These are phyloP conservation scores for Puccinia triticina DNA, from an alignment of 1,284 basidiomycete genomes.

Conservation along the genomic window DNA sequence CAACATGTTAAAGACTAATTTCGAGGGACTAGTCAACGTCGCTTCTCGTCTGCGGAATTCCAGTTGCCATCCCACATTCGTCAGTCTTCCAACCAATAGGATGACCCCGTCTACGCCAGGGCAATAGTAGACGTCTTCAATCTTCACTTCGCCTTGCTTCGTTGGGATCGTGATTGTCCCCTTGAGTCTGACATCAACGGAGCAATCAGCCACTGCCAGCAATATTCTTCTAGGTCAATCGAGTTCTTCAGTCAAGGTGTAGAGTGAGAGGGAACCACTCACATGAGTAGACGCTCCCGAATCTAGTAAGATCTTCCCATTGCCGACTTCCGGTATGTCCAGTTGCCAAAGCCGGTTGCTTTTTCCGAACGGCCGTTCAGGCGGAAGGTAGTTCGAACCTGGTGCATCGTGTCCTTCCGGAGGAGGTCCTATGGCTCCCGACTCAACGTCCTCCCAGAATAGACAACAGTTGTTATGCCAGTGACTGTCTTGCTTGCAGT, in stretches of 20 bases:
- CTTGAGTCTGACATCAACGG: neutral
- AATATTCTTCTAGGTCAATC: neutral
- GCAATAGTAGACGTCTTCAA: slow-evolving; percentile 13
- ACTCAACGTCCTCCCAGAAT: neutral
- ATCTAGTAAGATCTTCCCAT: neutral
- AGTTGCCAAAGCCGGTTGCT: neutral
- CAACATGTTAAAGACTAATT: neutral
- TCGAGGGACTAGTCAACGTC: neutral
- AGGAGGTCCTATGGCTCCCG: neutral
- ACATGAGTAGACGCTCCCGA: slow-evolving; percentile 9
- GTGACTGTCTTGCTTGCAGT: neutral
- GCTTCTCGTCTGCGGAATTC: neutral
- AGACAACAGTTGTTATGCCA: slow-evolving; percentile 7
- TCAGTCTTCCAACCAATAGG: neutral
- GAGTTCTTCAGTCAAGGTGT: neutral
- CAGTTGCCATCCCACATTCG: neutral
- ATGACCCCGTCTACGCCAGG: neutral
- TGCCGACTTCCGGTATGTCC: neutral
- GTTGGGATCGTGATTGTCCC: neutral
- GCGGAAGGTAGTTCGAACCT: neutral
- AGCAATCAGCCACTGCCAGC: neutral
- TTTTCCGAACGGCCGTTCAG: neutral
- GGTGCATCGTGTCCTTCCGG: neutral
- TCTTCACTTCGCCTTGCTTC: neutral
- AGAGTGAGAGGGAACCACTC: neutral